Conservation (phyloP, 1,284 basidiomycete genomes). For the Schizophyllum amplum region DNA sequence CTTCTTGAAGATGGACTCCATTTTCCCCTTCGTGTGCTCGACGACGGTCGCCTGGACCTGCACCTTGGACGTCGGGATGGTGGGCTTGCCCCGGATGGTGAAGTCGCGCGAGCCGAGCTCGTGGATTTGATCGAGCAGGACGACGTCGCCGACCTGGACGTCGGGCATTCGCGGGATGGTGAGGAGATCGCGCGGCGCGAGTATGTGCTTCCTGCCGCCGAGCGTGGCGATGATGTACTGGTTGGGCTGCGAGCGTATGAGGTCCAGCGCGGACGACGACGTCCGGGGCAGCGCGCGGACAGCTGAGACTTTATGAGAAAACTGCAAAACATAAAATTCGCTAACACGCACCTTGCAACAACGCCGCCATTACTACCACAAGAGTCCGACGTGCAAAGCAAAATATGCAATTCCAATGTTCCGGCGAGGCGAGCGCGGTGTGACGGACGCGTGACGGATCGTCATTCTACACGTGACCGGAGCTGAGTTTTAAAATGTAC, state of each 20-base stretch:
- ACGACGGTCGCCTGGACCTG: constrained; percentile 83
- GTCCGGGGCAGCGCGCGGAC: constrained; percentile 22
- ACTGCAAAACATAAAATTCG: neutral
- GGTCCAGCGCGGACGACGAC: constrained; percentile 46
- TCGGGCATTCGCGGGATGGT: constrained; percentile 85
- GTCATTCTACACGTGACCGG: neutral
- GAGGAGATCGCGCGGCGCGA: constrained; percentile 84
- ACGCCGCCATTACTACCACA: neutral
- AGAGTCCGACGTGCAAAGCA: neutral
- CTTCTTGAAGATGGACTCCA: constrained; percentile 92
- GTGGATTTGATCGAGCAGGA: constrained; percentile 81
- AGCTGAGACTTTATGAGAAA: neutral
- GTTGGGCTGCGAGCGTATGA: constrained; percentile 72
- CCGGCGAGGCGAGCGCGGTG: neutral
- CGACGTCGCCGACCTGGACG: constrained; percentile 77
- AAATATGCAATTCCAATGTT: too few species aligned
- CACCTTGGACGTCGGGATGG: constrained; percentile 53
- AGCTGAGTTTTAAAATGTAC: neutral
- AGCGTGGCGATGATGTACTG: constrained; percentile 91
- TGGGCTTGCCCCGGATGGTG: constrained; percentile 73
- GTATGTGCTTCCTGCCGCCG: constrained; percentile 80
- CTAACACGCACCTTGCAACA: neutral
- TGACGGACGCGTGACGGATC: neutral
- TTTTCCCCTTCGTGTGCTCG: constrained; percentile 91
- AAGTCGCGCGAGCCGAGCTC: constrained; percentile 94